Evolutionary conservation across 2,329 filamentous ascomycete species (phyloP).

Genomic region (Fusarium globosum): DNA sequence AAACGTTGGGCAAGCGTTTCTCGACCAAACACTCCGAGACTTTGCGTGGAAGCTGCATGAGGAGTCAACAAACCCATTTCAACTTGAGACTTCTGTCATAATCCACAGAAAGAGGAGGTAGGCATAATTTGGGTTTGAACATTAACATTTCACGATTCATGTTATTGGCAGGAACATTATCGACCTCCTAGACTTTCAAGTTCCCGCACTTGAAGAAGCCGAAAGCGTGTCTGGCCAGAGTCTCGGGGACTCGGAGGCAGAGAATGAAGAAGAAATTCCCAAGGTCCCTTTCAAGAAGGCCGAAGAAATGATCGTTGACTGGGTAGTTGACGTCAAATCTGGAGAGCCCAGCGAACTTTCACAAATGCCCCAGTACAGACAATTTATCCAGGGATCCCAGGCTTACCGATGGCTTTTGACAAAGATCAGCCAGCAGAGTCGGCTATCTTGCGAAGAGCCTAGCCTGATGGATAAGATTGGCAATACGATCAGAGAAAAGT

Average conservation of each 20-base stretch:
- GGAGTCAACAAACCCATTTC: not conserved
- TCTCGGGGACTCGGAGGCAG: not conserved
- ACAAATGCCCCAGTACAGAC: not conserved
- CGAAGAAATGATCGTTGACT: not conserved
- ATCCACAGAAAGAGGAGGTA: not conserved
- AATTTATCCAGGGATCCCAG: not conserved
- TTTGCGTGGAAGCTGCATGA: conserved; percentile 13
- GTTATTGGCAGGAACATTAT: not conserved
- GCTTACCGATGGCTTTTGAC: conserved; percentile 13
- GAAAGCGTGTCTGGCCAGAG: not conserved
- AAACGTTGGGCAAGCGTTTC: not conserved
- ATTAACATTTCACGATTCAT: not conserved
- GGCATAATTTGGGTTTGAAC: fast-evolving
- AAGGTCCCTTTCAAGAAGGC: not conserved
- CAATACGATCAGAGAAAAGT: not conserved
- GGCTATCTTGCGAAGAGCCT: not conserved
- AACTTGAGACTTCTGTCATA: not conserved
- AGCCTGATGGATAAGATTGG: not conserved
- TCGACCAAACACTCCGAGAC: not conserved
- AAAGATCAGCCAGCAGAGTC: not conserved
- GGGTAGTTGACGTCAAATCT: not conserved
- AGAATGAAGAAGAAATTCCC: fast-evolving
- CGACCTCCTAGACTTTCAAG: not conserved
- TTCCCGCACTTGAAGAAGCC: fast-evolving
- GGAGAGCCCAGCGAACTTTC: not conserved